Conservation (phyloP, 225 moss, liverwort and hornwort genomes). For the Marchantia paleacea region DNA sequence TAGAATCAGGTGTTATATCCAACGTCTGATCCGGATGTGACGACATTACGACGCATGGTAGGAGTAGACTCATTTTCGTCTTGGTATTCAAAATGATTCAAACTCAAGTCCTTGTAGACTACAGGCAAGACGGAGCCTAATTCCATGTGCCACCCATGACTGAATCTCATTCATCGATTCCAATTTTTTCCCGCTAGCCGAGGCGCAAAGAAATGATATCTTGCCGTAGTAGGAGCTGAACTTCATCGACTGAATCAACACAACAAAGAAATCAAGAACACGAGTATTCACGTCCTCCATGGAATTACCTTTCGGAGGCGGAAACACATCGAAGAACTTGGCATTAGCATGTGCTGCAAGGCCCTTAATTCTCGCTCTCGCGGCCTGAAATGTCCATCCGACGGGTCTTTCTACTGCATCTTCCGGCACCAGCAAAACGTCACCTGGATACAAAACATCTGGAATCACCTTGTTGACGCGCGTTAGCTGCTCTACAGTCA, state of each 20-base stretch:
- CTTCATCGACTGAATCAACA: neutral
- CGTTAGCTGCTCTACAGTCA: conserved; percentile 62
- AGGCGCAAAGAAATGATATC: too few relatives aligned
- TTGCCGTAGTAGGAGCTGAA: neutral
- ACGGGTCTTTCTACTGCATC: conserved; percentile 64
- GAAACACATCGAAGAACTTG: conserved; percentile 80
- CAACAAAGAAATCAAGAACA: neutral
- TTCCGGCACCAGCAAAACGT: conserved; percentile 65
- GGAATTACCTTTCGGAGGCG: conserved; percentile 64
- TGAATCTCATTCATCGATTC: too few relatives aligned
- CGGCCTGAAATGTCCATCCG: conserved; percentile 44
- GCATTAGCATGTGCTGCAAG: conserved; percentile 33
- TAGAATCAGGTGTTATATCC: too few relatives aligned
- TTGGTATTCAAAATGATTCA: too few relatives aligned
- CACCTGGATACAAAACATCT: conserved; percentile 68
- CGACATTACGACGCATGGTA: too few relatives aligned
- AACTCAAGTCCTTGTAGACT: too few relatives aligned
- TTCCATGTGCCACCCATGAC: too few relatives aligned
- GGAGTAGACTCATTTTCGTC: too few relatives aligned
- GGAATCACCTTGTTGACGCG: conserved; percentile 59
- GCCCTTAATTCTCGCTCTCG: conserved; percentile 36
- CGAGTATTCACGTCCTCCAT: neutral
- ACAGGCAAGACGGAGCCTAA: too few relatives aligned
- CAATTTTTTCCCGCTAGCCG: too few relatives aligned
- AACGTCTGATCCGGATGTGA: too few relatives aligned